Evolutionary conservation across 495 filamentous ascomycete genomes (phyloP).

Genomic region (Tuber brumale): DNA sequence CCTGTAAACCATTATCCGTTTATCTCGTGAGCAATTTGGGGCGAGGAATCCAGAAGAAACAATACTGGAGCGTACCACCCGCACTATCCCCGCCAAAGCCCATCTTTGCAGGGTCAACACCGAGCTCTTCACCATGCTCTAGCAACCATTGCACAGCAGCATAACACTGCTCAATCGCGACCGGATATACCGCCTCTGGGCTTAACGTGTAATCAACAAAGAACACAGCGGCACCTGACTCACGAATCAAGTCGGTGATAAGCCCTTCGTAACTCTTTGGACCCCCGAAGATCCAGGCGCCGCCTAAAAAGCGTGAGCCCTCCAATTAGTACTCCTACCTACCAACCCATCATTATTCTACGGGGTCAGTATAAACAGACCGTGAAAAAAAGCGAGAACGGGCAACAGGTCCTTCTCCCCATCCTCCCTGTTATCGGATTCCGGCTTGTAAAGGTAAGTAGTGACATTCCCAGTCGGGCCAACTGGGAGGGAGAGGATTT

Average conservation of each 20-base stretch:
- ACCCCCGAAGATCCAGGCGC: constrained; percentile 25
- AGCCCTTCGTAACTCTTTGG: constrained; percentile 24
- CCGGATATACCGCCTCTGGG: constrained; percentile 41
- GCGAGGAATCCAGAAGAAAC: neutral
- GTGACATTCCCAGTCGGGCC: constrained; percentile 18
- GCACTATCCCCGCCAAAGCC: constrained; percentile 41
- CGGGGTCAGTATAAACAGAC: constrained; percentile 10
- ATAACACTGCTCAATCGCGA: constrained; percentile 40
- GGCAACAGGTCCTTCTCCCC: constrained; percentile 9
- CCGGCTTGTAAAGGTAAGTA: constrained; percentile 27
- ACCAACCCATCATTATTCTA: neutral
- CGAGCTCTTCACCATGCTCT: constrained; percentile 20
- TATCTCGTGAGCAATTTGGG: neutral
- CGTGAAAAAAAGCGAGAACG: constrained; percentile 22
- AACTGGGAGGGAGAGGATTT: constrained; percentile 27
- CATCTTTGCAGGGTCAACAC: constrained; percentile 22
- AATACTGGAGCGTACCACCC: constrained; percentile 19
- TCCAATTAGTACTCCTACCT: neutral
- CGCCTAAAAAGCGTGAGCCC: constrained; percentile 15
- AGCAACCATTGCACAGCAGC: constrained; percentile 37
- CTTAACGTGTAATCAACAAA: constrained; percentile 41
- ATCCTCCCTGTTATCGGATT: neutral
- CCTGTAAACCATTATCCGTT: constrained; percentile 9
- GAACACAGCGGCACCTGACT: constrained; percentile 37
- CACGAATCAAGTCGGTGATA: constrained; percentile 24